Evolutionary conservation across 2,329 filamentous ascomycete genomes (phyloP), one percentile per base, ranked within the genome.

Genomic region (Monilinia fructicola): DNA sequence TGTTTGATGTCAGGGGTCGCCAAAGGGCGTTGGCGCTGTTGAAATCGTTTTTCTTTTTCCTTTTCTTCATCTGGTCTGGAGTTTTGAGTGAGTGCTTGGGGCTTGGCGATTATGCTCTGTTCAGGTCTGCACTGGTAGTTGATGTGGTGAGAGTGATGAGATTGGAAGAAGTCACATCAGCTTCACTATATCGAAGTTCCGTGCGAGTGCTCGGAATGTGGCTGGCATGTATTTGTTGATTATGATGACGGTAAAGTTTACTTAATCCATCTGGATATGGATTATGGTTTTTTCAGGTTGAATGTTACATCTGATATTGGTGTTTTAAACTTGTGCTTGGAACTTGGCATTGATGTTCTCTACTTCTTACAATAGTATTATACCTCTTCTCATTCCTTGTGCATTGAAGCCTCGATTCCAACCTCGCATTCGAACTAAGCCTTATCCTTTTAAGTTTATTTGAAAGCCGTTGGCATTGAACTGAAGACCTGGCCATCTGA

Each of bases 1-100:
- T 59, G 26, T 35, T 59, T 59, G 55, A 26, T 35, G 40, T 48
- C 42, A 31, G 42, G 55, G 26, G 55, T 46, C 46, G 26, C 40
- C 26, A 46, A 46, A 40, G 21, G 23, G 38, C 18, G 26, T n/a
- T 31, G 42, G 40, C 18, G 55, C 31, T n/a, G 26, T 46, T 31
- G 23, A 28, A n/a, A n/a, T 46, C 28, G 21, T 11, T 59, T 59
- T 31, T 31, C 18, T n/a, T 21, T 31, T 46, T 31, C 3, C 54
- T 46, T 46, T 59, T 7, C 1, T 21, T 46, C 40, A 42, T 46
- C 55, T 46, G 18, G 40, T 31, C 55, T 7, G 31, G 40, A 26
- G 40, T 59, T 59, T 59, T 26, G 26, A 59, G 42, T 59, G 26
- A 31, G 26, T 31, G 11, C 55, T 31, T 58, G 26, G 23, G 18